Evolutionary conservation across 305 asterid species (phyloP).

Genomic region (Salvia sclarea): DNA sequence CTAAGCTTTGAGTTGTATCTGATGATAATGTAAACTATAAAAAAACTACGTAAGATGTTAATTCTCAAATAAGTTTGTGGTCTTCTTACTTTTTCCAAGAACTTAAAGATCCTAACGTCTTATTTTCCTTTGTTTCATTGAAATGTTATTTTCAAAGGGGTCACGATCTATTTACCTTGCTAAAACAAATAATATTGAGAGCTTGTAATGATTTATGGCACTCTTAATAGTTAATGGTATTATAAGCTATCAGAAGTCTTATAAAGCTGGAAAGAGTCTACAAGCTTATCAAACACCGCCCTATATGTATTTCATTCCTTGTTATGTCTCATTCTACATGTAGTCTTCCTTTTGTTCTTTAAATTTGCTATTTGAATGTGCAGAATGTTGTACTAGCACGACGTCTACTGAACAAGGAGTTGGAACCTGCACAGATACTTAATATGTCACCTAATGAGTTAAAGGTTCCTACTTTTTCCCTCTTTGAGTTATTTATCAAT

Average conservation of each 20-base stretch:
- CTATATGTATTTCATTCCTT: neutral
- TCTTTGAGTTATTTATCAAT: constrained; percentile 8
- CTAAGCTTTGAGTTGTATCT: neutral
- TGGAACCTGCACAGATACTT: constrained; percentile 72
- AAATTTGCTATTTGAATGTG: constrained; percentile 33
- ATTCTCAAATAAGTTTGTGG: neutral
- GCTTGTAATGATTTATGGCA: too few relatives aligned
- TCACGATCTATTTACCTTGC: neutral
- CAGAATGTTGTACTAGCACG: constrained; percentile 62
- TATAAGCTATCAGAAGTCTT: neutral
- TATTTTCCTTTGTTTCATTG: neutral
- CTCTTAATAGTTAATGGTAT: too few relatives aligned
- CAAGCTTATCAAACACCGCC: constrained; percentile 1
- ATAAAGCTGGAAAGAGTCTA: neutral
- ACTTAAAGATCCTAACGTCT: neutral
- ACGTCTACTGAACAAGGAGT: constrained; percentile 75
- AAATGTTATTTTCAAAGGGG: neutral
- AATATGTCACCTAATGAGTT: constrained; percentile 75
- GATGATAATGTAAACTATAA: neutral
- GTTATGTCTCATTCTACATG: constrained; percentile 5
- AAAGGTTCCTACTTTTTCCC: constrained; percentile 49
- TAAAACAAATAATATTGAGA: neutral
- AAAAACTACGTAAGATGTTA: neutral
- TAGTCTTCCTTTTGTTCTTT: neutral
- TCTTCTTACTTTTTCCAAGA: neutral